Percentiles rank a stretch among this genome's conserved stretches.
These are phyloP conservation scores for Allodekkera sacchari DNA, from an alignment of 805 yeast genomes.

Conservation along the genomic window DNA sequence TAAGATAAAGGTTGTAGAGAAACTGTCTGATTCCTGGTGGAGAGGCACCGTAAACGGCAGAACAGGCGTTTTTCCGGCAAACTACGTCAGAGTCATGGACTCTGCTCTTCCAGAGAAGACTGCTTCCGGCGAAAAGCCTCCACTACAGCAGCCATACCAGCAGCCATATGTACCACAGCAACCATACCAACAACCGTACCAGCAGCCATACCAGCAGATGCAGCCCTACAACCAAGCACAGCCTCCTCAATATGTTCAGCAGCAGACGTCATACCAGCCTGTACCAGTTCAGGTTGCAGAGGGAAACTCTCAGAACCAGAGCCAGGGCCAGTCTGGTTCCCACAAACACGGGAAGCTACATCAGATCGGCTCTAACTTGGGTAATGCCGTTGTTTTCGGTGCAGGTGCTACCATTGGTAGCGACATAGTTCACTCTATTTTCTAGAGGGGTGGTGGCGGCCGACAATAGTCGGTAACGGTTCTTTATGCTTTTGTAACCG, in stretches of 20 bases:
- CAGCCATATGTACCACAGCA: conserved; percentile 9
- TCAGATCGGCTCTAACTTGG: conserved; percentile 77
- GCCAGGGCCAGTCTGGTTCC: not conserved
- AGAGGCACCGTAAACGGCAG: conserved; percentile 55
- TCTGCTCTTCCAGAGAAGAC: conserved; percentile 1
- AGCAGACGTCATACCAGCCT: conserved; percentile 5
- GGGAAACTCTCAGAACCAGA: not conserved
- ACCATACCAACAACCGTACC: conserved; percentile 9
- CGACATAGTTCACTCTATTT: conserved; percentile 55
- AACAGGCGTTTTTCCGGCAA: conserved; percentile 84
- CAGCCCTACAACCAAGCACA: conserved; percentile 11
- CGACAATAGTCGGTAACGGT: too few species aligned
- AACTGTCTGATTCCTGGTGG: conserved; percentile 85
- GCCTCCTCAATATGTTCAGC: conserved; percentile 9
- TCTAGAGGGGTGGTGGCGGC: too few species aligned
- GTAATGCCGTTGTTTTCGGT: conserved; percentile 94
- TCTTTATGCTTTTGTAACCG: too few species aligned
- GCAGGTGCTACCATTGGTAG: conserved; percentile 96
- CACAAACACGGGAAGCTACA: conserved; percentile 25
- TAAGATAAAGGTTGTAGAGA: conserved; percentile 60
- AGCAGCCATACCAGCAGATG: conserved; percentile 8
- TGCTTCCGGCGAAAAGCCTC: conserved; percentile 7
- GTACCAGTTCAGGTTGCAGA: conserved; percentile 1
- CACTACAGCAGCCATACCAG: conserved; percentile 13
- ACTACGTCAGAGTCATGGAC: conserved; percentile 52